Evolutionary conservation across 306 rosid species (phyloP), one percentile per base, ranked within the genome.

Genomic region (Cyamopsis tetragonoloba): DNA sequence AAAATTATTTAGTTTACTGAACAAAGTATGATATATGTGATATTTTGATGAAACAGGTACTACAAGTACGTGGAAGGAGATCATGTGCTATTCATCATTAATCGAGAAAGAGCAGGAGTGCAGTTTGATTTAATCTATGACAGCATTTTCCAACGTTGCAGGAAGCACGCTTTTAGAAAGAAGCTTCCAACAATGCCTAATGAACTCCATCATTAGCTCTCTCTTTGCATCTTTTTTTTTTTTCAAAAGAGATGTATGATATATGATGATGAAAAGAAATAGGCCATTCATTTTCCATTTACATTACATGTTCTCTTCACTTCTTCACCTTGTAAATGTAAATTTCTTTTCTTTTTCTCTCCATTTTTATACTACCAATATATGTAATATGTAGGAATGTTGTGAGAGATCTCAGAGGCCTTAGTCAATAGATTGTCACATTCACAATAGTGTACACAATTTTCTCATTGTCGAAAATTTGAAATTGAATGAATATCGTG

Each of bases 101-200:
- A 95, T 20, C 51, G 97, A 22, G 99, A 90, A 79, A 88, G 99
- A 83, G 99, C 97, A 9, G 99, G 99, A 61, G 89, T 95, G 65
- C 84, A 90, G 46, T 95, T 95, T 79, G 99, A 95, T 68, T 55
- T 90, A 11, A 79, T 95, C 72, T 95, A 95, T 46, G 92, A 95
- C 63, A 81, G 95, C 43, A 95, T 95, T 75, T 95, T 95, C 37
- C 85, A 90, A 82, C 91, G 97, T 4, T 95, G 99, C 84, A 88
- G 99, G 76, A 90, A 90, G 49, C 96, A 95, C 70, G 96, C 74
- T 20, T 90, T 86, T 72, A 83, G 87, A 75, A 90, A 80, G 82
- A 75, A 84, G 15, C 89, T 58, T 51, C 95, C 84, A 61, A 86
- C 85, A n/a, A 11, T 95, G 69, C 99, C 95, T 13, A 83, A 88